Conservation (phyloP, 1,284 basidiomycete genomes). For the Trichosporon coremiiforme region DNA sequence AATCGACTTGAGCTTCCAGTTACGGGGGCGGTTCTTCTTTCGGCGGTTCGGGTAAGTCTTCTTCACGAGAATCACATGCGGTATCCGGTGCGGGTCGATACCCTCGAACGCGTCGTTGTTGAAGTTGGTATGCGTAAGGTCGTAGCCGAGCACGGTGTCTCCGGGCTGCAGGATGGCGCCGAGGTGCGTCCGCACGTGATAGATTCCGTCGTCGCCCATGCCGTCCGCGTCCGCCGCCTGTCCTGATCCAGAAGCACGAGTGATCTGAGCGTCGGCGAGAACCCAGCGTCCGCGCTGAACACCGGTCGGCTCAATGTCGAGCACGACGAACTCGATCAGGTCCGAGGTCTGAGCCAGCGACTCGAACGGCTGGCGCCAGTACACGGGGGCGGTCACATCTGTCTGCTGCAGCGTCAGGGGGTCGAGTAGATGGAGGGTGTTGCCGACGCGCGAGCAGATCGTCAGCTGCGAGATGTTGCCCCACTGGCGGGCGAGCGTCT, state of each 20-base stretch:
- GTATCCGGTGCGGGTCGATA: conserved; percentile 73
- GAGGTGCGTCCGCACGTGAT: conserved; percentile 94
- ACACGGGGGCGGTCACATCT: conserved; percentile 78
- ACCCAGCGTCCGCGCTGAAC: conserved; percentile 72
- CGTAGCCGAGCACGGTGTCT: conserved; percentile 88
- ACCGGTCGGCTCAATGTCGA: conserved; percentile 87
- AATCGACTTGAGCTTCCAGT: conserved; percentile 89
- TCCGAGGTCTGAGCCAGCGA: conserved; percentile 79
- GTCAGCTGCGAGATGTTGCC: conserved; percentile 86
- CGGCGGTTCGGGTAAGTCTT: conserved; percentile 94
- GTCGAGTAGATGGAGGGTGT: conserved; percentile 87
- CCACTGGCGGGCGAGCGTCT: conserved; percentile 75
- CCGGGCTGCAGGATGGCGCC: conserved; percentile 94
- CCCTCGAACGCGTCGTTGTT: conserved; percentile 84
- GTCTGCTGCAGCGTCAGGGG: conserved; percentile 79
- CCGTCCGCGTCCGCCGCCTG: conserved; percentile 53
- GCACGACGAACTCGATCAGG: conserved; percentile 90
- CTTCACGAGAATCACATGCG: conserved; percentile 90
- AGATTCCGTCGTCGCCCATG: conserved; percentile 71
- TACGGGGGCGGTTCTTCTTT: conserved; percentile 83
- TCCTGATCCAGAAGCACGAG: conserved; percentile 68
- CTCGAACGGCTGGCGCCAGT: conserved; percentile 89
- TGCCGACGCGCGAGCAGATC: conserved; percentile 87
- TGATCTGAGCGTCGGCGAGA: conserved; percentile 92
- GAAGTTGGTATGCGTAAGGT: conserved; percentile 86